phyloP scores from a whole-genome alignment of 441 rosid species.

The Theobroma grandiflorum region DNA sequence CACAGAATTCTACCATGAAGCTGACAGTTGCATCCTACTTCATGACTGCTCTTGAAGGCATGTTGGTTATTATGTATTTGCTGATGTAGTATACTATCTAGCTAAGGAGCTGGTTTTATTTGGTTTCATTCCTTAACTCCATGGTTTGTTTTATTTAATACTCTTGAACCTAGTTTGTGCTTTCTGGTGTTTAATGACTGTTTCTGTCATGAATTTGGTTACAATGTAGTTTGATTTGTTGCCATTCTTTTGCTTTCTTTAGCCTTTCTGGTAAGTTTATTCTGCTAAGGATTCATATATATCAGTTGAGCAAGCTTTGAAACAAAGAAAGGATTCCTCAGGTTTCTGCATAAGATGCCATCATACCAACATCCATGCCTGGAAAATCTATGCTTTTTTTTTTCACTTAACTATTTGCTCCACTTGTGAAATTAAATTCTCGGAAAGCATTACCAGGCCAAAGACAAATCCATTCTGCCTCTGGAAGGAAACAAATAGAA shows the following conservation, averaged over 20 bases:
- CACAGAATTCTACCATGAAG: conserved; percentile 36
- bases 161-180: not conserved
- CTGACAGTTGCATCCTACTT: conserved; percentile 37
- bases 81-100: conserved; percentile 18
- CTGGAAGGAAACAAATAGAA: too few relatives aligned
- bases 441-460: too few relatives aligned
- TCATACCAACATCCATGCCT: too few relatives aligned
- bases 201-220: not conserved
- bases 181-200: not conserved
- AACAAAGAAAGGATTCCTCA: not conserved
- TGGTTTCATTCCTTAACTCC: not conserved
- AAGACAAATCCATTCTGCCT: too few relatives aligned
- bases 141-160: not conserved
- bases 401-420: too few relatives aligned
- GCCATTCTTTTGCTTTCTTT: not conserved
- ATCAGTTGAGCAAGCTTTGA: not conserved
- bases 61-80: conserved; percentile 36
- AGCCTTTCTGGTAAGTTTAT: too few relatives aligned
- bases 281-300: not conserved
- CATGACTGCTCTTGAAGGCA: conserved; percentile 39
- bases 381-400: too few relatives aligned
- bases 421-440: too few relatives aligned
- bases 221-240: not conserved
- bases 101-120: not conserved
- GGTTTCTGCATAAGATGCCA: too few relatives aligned